Evolutionary conservation across 2,329 filamentous ascomycete species (phyloP), one percentile per base, ranked within the genome.

Genomic region (Colletotrichum cuscutae): DNA sequence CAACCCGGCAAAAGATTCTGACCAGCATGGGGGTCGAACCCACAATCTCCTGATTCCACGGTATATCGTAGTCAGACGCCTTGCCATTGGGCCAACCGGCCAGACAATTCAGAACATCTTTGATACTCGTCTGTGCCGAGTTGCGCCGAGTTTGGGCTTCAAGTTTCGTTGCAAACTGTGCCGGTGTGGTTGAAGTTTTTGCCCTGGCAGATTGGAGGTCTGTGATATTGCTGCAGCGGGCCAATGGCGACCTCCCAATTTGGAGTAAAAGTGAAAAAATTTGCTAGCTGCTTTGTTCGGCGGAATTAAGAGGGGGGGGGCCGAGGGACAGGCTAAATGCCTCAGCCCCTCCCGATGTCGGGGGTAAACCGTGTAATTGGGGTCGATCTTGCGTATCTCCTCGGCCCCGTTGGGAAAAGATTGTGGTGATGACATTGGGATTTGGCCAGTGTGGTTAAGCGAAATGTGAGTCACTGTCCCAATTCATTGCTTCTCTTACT

Each of bases 11-110:
- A 58, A 58, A 58, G 15, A 32, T 7, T n/a, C 52, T 73, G 71
- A 73, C 71, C 71, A 73, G 71, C 71, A 65, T 72, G 71, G 71
- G 71, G 71, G 71, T 72, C 71, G 71, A 72, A 72, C 71, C 71
- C 71, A 70, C 60, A 73, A 73, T 73, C 71, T 73, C 71, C 71
- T 73, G 71, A 73, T 73, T 65, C 46, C 71, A 73, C 70, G 60
- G 22, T 61, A 3, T 58, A 58, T 83, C 81, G 81, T 83, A 83
- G 82, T 84, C 81, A 83, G 81, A 83, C 82, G 82, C 81, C 81
- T 82, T 84, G 81, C 78, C 81, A 83, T 81, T 81, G 79, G 80
- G 79, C 80, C 80, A 83, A 72, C 71, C 71, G 71, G 71, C 71
- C 71, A 61, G 71, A 70, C 60, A 72, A 32, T 57, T 32, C 5